Conservation (phyloP, 2,329 filamentous ascomycete genomes). For the Cladosporium sp. region DNA sequence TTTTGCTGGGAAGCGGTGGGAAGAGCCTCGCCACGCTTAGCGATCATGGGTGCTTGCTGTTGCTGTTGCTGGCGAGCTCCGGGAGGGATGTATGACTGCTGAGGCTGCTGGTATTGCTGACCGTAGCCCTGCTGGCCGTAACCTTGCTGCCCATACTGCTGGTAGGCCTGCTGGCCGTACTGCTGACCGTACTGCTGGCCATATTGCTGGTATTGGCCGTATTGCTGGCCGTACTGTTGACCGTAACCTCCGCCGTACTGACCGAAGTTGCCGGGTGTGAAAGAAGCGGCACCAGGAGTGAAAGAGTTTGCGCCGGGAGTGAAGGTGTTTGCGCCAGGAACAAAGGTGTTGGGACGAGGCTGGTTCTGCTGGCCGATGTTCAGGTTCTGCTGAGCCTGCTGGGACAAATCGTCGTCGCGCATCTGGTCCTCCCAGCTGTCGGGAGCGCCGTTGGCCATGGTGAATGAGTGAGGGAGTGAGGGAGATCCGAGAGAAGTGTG, state of each 20-base stretch:
- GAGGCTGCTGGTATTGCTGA: constrained; percentile 42
- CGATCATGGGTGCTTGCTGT: constrained; percentile 56
- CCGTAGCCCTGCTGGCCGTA: constrained; percentile 29
- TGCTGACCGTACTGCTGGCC: constrained; percentile 27
- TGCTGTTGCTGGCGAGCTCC: constrained; percentile 34
- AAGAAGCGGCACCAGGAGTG: constrained; percentile 32
- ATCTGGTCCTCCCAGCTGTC: constrained; percentile 73
- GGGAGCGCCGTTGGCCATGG: constrained; percentile 25
- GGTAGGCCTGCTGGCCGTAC: constrained; percentile 42
- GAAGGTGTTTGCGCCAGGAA: constrained; percentile 23
- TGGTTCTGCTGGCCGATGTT: constrained; percentile 26
- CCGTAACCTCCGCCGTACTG: constrained; percentile 28
- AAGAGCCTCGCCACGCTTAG: constrained; percentile 53
- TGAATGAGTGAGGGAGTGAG: neutral
- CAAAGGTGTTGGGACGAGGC: constrained; percentile 12
- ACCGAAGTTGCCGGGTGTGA: constrained; percentile 33
- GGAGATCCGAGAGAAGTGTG: too few species aligned
- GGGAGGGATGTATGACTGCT: constrained; percentile 48
- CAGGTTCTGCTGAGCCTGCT: constrained; percentile 35
- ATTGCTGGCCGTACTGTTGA: constrained; percentile 38
- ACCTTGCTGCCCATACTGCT: constrained; percentile 40
- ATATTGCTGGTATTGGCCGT: constrained; percentile 24
- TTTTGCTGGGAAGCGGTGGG: constrained; percentile 46
- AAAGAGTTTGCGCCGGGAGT: constrained; percentile 28
- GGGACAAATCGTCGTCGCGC: constrained; percentile 32